A percentile compares a stretch with the other conserved stretches of the same genome.
Conservation (phyloP, 352 stramenopile species). For the Pythium myriotylum region DNA sequence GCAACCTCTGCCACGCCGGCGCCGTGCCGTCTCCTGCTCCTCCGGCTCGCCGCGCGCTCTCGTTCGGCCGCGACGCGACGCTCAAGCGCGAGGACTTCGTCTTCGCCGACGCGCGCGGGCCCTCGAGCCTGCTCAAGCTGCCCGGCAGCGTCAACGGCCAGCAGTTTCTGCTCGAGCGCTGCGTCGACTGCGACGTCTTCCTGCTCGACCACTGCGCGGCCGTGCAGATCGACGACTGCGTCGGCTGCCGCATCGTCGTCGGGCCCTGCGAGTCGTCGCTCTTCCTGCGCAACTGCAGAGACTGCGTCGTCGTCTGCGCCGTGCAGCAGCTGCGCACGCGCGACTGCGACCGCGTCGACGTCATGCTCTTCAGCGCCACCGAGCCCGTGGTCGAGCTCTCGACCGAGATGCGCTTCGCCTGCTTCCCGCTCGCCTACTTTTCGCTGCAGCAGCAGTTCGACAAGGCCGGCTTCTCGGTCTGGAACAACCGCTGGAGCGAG, state of each 20-base stretch:
- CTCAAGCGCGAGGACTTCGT: conserved; percentile 77
- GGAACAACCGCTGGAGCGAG: conserved; percentile 87
- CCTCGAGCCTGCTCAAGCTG: conserved; percentile 50
- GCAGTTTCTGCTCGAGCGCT: conserved; percentile 82
- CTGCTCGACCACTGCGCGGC: conserved; percentile 75
- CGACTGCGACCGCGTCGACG: conserved; percentile 62
- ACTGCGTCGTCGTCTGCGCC: conserved; percentile 63
- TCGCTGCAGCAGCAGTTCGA: conserved; percentile 71
- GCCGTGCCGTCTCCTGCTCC: conserved; percentile 15
- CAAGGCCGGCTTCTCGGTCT: conserved; percentile 67
- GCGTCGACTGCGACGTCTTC: conserved; percentile 74
- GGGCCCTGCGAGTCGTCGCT: conserved; percentile 70
- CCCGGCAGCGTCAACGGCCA: conserved; percentile 72
- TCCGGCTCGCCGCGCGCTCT: conserved; percentile 22
- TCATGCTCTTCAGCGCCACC: conserved; percentile 70
- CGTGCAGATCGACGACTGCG: conserved; percentile 76
- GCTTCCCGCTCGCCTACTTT: conserved; percentile 70
- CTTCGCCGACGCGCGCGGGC: conserved; percentile 47
- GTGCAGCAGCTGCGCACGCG: conserved; percentile 76
- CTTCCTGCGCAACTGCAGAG: conserved; percentile 69
- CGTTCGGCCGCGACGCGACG: conserved; percentile 62
- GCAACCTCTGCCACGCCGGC: conserved; percentile 61
- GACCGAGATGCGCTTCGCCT: conserved; percentile 56
- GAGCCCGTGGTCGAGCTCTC: conserved; percentile 78
- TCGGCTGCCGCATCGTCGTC: conserved; percentile 71